Evolutionary conservation across 495 filamentous ascomycete species (phyloP), one percentile per base, ranked within the genome.

Genomic region (Daldinia grandis): DNA sequence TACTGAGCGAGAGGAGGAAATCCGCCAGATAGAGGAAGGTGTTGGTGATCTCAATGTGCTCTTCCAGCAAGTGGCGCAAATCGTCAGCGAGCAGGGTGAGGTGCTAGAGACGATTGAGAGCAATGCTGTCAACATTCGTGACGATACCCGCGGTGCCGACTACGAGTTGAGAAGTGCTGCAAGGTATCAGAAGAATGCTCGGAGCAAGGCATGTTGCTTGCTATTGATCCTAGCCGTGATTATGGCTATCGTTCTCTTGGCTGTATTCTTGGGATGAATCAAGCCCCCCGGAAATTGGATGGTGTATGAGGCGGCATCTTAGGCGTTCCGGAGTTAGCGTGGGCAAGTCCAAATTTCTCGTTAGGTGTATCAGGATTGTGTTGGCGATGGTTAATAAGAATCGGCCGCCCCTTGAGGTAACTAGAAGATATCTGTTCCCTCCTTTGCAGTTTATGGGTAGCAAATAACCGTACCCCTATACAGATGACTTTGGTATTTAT

Each of bases 31-130:
- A 74, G 95, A 99, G 81, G 94, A 97, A 76, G 92, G 91, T 65
- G 95, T 99, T 10, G 91, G 92, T 58, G 95, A 99, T 76, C 82
- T 99, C 60, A 98, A 98, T 73, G 95, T 98, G 78, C 84, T 99
- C 31, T 99, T 98, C 84, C 86, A 93, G 42, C 96, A 99, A 81
- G 92, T 99, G 25, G 96, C 95, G 42, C 93, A 96, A 73, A 98
- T 99, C 72, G 95, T 99, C 38, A 87, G 87, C 70, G 94, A 97
- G 79, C 95, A 99, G 81, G 96, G 95, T 14, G 93, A 91, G 47
- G 86, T 90, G 78, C 83, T 99, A 12, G 93, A 97, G 78, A 92
- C 92, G 55, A 97, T 99, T 74, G 88, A 87, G 67, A 89, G 90
- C 63, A 97, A 98, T 76, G 92, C 98, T 5, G 86, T 94, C 74